Conservation (phyloP, 345 rosid species). For the Salix dunnii region DNA sequence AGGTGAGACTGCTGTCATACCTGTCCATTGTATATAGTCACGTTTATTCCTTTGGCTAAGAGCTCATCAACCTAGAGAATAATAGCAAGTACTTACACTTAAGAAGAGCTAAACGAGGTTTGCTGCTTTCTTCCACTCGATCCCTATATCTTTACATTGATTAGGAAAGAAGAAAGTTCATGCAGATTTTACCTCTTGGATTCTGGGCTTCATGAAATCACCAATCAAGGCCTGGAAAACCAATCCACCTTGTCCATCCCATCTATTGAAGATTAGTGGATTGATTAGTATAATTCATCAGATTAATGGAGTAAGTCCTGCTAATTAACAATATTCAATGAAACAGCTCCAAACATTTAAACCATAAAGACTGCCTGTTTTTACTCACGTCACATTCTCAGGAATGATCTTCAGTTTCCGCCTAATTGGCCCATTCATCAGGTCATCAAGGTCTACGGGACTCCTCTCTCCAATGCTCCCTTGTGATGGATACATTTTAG, state of each 20-base stretch:
- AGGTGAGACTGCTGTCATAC: background rate
- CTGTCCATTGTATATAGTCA: conserved; percentile 42
- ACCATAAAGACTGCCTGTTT: background rate
- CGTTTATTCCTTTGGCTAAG: conserved; percentile 29
- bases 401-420: conserved; percentile 41
- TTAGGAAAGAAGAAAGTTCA: background rate
- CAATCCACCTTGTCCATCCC: conserved; percentile 20
- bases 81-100: no score
- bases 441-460: background rate
- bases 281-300: background rate
- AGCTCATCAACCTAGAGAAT: conserved; percentile 38
- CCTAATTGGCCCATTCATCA: conserved; percentile 33
- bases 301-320: background rate
- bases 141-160: background rate
- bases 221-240: conserved; percentile 30
- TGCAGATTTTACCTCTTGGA: conserved; percentile 29
- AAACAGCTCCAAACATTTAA: background rate
- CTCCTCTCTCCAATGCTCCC: background rate
- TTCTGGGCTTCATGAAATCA: conserved; percentile 46
- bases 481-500: background rate
- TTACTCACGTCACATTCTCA: conserved; percentile 24
- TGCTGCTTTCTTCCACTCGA: no score
- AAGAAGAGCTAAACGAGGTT: no score
- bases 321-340: background rate
- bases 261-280: conserved; percentile 15